Percentiles rank a stretch among this genome's conserved stretches.
Evolutionary conservation across 1,139 yeast species (phyloP).

Genomic region (Nadsonia commutata): DNA sequence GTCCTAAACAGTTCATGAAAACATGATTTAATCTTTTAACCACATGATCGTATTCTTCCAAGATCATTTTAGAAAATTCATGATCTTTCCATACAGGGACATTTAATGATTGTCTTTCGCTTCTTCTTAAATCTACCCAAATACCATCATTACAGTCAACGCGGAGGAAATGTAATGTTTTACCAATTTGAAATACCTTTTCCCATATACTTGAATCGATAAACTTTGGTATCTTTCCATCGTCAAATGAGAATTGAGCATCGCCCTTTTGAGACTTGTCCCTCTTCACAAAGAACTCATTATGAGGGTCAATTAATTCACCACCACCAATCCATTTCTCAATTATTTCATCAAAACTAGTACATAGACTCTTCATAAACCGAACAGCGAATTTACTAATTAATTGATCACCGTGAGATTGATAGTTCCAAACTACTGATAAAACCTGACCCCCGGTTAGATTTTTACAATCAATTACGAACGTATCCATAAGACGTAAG

Average conservation of each 20-base stretch:
- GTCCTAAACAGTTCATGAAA: constrained; percentile 34
- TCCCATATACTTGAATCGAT: constrained; percentile 33
- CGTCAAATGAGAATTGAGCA: constrained; percentile 19
- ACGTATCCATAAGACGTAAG: constrained; percentile 39
- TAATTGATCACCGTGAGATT: constrained; percentile 48
- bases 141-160: constrained; percentile 46
- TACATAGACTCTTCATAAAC: constrained; percentile 35
- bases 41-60: constrained; percentile 40
- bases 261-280: constrained; percentile 1
- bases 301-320: constrained; percentile 35
- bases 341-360: constrained; percentile 50
- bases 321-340: constrained; percentile 63
- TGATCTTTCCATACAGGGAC: constrained; percentile 11
- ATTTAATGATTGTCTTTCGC: constrained; percentile 8
- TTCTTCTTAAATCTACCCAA: constrained; percentile 35
- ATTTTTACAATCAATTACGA: constrained; percentile 24
- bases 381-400: constrained; percentile 31
- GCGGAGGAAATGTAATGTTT: constrained; percentile 54
- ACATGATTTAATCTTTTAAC: constrained; percentile 37
- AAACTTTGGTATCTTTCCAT: constrained; percentile 44
- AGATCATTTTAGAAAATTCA: constrained; percentile 29
- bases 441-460: constrained; percentile 43
- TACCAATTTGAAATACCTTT: constrained; percentile 62
- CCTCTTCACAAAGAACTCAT: constrained; percentile 53
- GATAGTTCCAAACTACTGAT: constrained; percentile 35